Conservation (phyloP, 371 early-diverging fungal species). For the Massospora cicadina region DNA sequence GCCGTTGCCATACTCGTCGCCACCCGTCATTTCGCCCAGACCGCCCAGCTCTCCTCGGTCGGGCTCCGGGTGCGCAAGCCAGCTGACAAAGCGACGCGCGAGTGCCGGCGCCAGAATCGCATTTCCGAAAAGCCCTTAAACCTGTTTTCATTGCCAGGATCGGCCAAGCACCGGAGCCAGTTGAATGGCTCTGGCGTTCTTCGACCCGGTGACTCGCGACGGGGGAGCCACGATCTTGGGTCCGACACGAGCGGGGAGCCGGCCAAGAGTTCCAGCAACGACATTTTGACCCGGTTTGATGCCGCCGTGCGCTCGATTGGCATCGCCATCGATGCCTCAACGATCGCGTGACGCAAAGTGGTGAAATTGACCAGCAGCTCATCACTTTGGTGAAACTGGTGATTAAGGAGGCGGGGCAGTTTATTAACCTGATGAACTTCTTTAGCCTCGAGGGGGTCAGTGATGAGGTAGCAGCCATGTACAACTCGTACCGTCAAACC, state of each 20-base stretch:
- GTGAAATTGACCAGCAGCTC: slow-evolving; percentile 4
- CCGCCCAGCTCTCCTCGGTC: slow-evolving; percentile 47
- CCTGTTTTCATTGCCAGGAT: not conserved
- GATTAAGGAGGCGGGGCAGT: slow-evolving; percentile 3
- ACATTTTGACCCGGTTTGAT: slow-evolving; percentile 2
- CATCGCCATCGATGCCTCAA: slow-evolving; percentile 5
- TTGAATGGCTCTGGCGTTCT: not conserved
- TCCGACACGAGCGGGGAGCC: not conserved
- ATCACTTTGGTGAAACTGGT: slow-evolving; percentile 3
- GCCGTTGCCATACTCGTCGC: slow-evolving; percentile 44
- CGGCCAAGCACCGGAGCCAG: not conserved
- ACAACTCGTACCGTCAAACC: not conserved
- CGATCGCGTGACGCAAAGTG: not conserved
- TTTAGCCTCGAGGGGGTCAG: not conserved
- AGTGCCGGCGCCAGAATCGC: not conserved
- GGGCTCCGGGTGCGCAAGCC: slow-evolving; percentile 17
- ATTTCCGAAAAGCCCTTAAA: not conserved
- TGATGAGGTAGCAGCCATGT: not conserved
- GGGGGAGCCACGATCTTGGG: slow-evolving; percentile 4
- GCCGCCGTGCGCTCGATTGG: not conserved
- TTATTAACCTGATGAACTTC: not conserved
- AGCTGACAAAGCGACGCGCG: not conserved
- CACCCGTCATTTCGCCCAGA: slow-evolving; percentile 51
- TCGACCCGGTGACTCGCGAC: not conserved
- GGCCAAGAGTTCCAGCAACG: not conserved